These are phyloP conservation scores for Penicillium alfredii DNA, from an alignment of 495 filamentous ascomycete genomes.

Conservation along the genomic window DNA sequence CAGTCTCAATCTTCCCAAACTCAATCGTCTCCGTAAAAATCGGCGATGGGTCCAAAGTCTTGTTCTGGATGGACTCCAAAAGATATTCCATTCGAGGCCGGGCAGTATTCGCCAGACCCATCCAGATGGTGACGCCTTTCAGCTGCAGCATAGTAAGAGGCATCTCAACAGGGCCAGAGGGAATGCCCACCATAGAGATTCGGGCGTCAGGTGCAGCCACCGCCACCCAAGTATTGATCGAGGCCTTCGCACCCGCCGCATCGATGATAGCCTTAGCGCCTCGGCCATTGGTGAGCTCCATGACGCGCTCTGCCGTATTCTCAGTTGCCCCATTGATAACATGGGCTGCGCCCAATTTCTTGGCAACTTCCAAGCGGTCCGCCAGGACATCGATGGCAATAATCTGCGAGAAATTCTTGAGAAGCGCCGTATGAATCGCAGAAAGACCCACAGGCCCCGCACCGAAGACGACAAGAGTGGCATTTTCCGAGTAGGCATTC, in stretches of 20 bases:
- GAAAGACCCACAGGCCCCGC: conserved; percentile 4
- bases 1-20: not conserved
- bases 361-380: conserved; percentile 6
- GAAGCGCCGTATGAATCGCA: conserved; percentile 2
- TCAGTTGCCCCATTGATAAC: conserved; percentile 1
- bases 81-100: not conserved
- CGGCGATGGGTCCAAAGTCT: not conserved
- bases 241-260: not conserved
- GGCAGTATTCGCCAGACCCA: not conserved
- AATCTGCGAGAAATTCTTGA: not conserved
- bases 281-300: conserved; percentile 1
- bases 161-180: not conserved
- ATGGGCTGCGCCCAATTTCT: conserved; percentile 2
- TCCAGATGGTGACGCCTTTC: not conserved
- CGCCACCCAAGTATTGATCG: not conserved
- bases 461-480: conserved; percentile 4
- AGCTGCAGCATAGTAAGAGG: not conserved
- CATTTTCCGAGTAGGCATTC: no score
- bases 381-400: conserved; percentile 3
- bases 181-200: not conserved
- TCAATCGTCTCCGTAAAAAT: not conserved
- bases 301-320: conserved; percentile 1
- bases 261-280: conserved; percentile 6
- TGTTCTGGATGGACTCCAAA: not conserved
- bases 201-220: not conserved